phyloP scores from a whole-genome alignment of 2,329 filamentous ascomycete species.

The Teratosphaeria epicoccoides region DNA sequence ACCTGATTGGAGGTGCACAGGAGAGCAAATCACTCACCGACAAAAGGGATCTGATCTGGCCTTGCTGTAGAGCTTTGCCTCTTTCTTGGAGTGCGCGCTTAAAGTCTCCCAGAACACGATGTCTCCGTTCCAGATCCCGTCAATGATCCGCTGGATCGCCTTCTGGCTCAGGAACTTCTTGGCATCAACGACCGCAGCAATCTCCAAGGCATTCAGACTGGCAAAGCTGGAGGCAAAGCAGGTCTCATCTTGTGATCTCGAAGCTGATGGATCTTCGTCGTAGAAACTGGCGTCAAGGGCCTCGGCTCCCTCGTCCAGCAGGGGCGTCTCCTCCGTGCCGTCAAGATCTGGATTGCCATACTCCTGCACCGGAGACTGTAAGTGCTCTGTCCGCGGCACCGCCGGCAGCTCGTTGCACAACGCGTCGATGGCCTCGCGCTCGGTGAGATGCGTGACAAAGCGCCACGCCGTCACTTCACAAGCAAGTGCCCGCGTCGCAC shows the following conservation, averaged over 20 bases:
- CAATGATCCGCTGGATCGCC: constrained; percentile 72
- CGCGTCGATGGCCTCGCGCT: constrained; percentile 62
- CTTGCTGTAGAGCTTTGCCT: constrained; percentile 64
- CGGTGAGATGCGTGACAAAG: constrained; percentile 59
- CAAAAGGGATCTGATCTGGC: constrained; percentile 60
- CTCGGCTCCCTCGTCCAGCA: constrained; percentile 8
- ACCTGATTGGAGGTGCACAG: background rate
- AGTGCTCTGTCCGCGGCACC: background rate
- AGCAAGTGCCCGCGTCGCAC: constrained; percentile 58
- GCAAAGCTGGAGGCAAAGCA: constrained; percentile 55
- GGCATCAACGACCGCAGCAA: constrained; percentile 68
- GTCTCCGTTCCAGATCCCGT: constrained; percentile 75
- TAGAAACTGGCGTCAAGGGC: constrained; percentile 16
- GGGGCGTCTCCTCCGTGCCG: constrained; percentile 12
- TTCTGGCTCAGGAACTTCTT: constrained; percentile 77
- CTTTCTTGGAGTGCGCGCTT: constrained; percentile 62
- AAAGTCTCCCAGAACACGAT: constrained; percentile 79
- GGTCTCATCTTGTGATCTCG: constrained; percentile 4
- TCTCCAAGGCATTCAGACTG: constrained; percentile 75
- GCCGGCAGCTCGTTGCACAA: constrained; percentile 61
- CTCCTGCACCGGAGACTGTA: background rate
- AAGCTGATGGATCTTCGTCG: constrained; percentile 11
- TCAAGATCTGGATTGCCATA: background rate
- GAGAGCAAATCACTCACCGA: background rate
- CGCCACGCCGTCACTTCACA: constrained; percentile 77